Conservation (phyloP, 352 stramenopile species). For the Phytophthora fragariae region DNA sequence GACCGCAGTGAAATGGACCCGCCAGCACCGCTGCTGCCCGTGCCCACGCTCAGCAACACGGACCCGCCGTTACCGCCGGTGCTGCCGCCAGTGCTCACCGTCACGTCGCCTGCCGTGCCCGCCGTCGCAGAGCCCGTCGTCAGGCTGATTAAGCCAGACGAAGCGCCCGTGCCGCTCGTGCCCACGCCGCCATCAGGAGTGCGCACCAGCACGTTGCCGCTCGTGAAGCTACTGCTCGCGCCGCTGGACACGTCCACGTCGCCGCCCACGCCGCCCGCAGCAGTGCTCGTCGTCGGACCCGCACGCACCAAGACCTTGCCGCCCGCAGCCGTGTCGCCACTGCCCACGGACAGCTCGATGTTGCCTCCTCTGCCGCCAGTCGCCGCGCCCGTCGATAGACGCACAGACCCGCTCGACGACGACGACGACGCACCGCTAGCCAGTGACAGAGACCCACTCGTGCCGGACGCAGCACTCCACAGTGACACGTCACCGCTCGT, state of each 20-base stretch:
- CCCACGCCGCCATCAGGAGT: not conserved
- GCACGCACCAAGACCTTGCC: conserved; percentile 14
- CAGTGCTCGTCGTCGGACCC: no score
- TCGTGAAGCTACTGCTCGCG: no score
- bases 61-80: no score
- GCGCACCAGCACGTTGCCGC: conserved; percentile 15
- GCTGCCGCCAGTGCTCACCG: no score
- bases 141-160: no score
- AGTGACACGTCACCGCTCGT: conserved; percentile 5
- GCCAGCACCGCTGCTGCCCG: no score
- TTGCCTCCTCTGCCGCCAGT: not conserved
- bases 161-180: no score
- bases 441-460: not conserved
- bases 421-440: not conserved
- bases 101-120: no score
- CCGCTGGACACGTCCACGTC: not conserved
- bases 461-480: conserved; percentile 4
- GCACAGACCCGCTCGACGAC: conserved; percentile 7
- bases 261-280: conserved; percentile 18
- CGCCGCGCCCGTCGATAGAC: conserved; percentile 15
- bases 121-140: no score
- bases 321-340: not conserved
- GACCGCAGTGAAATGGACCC: no score
- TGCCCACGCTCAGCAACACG: no score
- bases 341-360: not conserved